Percentiles rank a stretch among this genome's conserved stretches.
These are phyloP conservation scores for Maudiozyma humilis DNA, from an alignment of 1,139 yeast species.

Conservation along the genomic window DNA sequence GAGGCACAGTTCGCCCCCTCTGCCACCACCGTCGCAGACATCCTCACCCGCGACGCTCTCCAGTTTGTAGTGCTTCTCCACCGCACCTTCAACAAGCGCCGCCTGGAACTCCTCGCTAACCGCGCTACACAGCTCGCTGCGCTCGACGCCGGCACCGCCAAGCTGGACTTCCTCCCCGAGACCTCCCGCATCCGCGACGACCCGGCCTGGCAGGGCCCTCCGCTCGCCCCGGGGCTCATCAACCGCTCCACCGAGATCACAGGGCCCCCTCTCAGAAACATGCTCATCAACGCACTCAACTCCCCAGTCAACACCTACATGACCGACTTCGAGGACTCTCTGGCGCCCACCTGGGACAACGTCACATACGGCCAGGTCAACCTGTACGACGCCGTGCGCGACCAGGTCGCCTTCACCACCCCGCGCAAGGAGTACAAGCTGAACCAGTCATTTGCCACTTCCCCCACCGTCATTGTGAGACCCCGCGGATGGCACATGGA, in stretches of 20 bases:
- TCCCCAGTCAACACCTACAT: conserved; percentile 79
- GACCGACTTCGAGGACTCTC: conserved; percentile 93
- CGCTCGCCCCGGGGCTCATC: conserved; percentile 55
- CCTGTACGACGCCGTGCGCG: conserved; percentile 77
- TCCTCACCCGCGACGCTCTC: conserved; percentile 50
- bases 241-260: conserved; percentile 79
- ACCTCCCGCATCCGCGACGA: conserved; percentile 60
- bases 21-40: conserved; percentile 40
- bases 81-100: conserved; percentile 55
- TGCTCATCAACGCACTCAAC: conserved; percentile 89
- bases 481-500: conserved; percentile 86
- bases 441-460: conserved; percentile 23
- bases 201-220: conserved; percentile 66
- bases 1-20: conserved; percentile 53
- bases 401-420: conserved; percentile 49
- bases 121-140: conserved; percentile 52
- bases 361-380: conserved; percentile 86
- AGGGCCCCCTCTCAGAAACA: conserved; percentile 83
- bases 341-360: conserved; percentile 92
- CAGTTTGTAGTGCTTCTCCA: conserved; percentile 65
- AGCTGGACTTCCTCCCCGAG: conserved; percentile 58
- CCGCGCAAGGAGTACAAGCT: conserved; percentile 40
- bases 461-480: conserved; percentile 71
- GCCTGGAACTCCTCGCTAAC: conserved; percentile 51
- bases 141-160: conserved; percentile 52